Percentiles rank a stretch among this genome's conserved stretches.
These are phyloP conservation scores for Colletotrichum tanaceti DNA, from an alignment of 2,329 filamentous ascomycete species.

Conservation along the genomic window DNA sequence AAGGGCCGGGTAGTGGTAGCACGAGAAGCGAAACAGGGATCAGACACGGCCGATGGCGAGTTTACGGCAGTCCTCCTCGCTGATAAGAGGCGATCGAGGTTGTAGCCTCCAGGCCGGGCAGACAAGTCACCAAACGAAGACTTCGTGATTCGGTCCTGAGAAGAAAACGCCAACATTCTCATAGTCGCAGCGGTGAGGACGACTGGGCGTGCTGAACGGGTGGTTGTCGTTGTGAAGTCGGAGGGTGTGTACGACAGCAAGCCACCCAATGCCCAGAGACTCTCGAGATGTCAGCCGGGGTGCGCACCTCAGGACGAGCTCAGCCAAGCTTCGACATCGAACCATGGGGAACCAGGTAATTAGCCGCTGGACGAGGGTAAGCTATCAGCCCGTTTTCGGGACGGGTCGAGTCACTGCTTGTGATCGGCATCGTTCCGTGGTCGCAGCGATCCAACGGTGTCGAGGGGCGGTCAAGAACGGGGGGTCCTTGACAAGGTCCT, in stretches of 20 bases:
- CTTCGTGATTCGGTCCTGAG: no score
- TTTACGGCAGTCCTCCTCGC: background rate
- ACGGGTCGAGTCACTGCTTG: slow-evolving; percentile 31
- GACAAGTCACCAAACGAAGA: background rate
- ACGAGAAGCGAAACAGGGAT: slow-evolving; percentile 20
- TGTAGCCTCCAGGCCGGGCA: background rate
- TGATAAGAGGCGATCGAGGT: background rate
- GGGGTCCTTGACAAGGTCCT: slow-evolving; percentile 2
- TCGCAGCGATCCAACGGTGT: slow-evolving; percentile 6
- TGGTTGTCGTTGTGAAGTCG: background rate
- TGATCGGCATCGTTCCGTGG: slow-evolving; percentile 26
- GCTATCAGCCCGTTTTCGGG: slow-evolving; percentile 23
- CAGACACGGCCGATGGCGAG: slow-evolving; percentile 12
- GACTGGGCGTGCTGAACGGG: background rate
- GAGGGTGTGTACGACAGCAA: slow-evolving; percentile 6
- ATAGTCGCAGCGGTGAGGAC: background rate
- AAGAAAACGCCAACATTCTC: background rate
- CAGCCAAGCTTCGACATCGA: slow-evolving; percentile 24
- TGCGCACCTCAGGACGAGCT: slow-evolving; percentile 6
- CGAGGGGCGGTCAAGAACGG: slow-evolving; percentile 23
- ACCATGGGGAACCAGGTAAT: slow-evolving; percentile 8
- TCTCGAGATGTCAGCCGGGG: slow-evolving; percentile 2
- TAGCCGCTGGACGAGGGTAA: slow-evolving; percentile 22
- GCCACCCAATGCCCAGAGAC: slow-evolving; percentile 5
- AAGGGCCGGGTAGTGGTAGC: background rate